These are phyloP conservation scores for Epithemia pelagica DNA, from an alignment of 108 stramenopile species.

Conservation along the genomic window DNA sequence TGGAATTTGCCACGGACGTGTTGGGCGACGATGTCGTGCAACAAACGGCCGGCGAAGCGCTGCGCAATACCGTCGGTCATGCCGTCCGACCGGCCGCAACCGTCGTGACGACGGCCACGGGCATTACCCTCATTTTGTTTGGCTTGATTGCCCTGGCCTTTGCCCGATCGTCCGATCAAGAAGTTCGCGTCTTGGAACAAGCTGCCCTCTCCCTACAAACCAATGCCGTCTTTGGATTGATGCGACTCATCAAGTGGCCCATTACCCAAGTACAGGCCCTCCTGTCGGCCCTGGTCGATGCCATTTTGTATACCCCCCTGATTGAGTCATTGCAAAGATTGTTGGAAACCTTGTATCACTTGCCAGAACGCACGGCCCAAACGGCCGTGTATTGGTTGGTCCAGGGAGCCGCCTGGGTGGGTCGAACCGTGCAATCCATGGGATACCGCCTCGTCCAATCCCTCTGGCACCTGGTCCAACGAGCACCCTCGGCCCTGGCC, in stretches of 20 bases:
- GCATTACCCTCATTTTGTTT: slow-evolving; percentile 19
- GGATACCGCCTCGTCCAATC: too few relatives aligned
- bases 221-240: slow-evolving; percentile 7
- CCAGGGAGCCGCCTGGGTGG: not conserved
- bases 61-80: slow-evolving; percentile 77
- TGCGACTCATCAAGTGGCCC: slow-evolving; percentile 7
- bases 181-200: slow-evolving; percentile 14
- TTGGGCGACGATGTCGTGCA: slow-evolving; percentile 85
- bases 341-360: not conserved
- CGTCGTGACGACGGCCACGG: slow-evolving; percentile 11
- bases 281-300: not conserved
- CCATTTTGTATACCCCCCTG: not conserved
- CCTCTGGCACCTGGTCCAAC: too few relatives aligned
- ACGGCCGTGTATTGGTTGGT: not conserved
- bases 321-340: not conserved
- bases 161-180: slow-evolving; percentile 19
- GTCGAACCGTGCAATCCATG: too few relatives aligned
- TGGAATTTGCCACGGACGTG: slow-evolving; percentile 87
- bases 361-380: not conserved
- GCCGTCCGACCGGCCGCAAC: slow-evolving; percentile 57
- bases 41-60: slow-evolving; percentile 74
- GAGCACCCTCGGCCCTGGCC: too few relatives aligned
- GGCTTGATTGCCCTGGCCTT: slow-evolving; percentile 13
- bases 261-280: not conserved
- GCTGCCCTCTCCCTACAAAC: slow-evolving; percentile 14